phyloP scores from a whole-genome alignment of 1,139 yeast genomes.

The Suhomyces maxii region DNA sequence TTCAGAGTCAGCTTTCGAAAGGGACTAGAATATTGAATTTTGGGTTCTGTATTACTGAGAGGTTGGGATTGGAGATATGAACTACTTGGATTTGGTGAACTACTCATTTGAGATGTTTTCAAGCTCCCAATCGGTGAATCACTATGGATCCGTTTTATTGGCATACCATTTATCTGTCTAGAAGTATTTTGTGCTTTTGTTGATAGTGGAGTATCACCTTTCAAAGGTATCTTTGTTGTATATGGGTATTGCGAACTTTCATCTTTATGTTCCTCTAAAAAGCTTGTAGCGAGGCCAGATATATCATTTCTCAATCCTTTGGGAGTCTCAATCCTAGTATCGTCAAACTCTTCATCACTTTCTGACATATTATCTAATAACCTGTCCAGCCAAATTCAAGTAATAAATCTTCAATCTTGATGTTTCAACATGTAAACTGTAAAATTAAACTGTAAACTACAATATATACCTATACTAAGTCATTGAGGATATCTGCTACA shows the following conservation, averaged over 20 bases:
- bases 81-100: too few relatives aligned
- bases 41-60: not conserved
- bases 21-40: constrained; percentile 5
- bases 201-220: not conserved
- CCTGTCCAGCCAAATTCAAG: too few relatives aligned
- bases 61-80: too few relatives aligned
- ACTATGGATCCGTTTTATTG: not conserved
- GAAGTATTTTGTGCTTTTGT: not conserved
- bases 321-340: constrained; percentile 18
- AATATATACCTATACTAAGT: constrained; percentile 22
- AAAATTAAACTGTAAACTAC: not conserved
- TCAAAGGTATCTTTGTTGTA: constrained; percentile 8
- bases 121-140: too few relatives aligned
- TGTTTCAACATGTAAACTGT: not conserved
- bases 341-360: constrained; percentile 20
- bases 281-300: not conserved
- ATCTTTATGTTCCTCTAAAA: not conserved
- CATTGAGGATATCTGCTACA: constrained; percentile 54
- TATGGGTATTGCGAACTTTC: not conserved
- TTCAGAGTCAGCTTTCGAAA: constrained; percentile 2
- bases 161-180: not conserved
- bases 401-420: too few relatives aligned
- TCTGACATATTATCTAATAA: not conserved
- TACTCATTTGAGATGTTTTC: too few relatives aligned
- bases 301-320: constrained; percentile 6